Conservation (phyloP, 306 rosid species). For the Pterocarpus santalinus region DNA sequence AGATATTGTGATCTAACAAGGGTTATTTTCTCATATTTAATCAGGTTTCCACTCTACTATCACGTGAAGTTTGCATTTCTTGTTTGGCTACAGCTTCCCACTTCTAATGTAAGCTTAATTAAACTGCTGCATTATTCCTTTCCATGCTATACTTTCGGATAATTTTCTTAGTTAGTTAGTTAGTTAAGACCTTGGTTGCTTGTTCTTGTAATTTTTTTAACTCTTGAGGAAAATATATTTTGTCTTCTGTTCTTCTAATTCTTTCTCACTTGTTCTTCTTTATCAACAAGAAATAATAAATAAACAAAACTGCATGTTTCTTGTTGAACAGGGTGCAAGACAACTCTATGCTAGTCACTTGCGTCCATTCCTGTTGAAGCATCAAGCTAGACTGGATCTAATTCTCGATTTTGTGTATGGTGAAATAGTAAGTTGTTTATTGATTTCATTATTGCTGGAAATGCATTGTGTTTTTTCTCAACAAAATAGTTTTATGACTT, state of each 20-base stretch:
- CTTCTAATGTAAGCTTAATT: constrained; percentile 56
- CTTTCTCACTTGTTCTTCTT: neutral
- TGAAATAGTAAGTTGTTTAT: constrained; percentile 53
- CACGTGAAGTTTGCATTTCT: constrained; percentile 73
- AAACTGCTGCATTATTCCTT: constrained; percentile 7
- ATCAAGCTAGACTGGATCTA: constrained; percentile 64
- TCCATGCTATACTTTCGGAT: constrained; percentile 20
- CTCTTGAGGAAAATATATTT: neutral
- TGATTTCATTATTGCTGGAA: neutral
- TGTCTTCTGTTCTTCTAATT: neutral
- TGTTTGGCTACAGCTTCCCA: constrained; percentile 74
- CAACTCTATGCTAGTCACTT: constrained; percentile 57
- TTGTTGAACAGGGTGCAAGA: constrained; percentile 61
- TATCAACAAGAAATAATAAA: neutral
- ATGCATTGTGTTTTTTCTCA: neutral
- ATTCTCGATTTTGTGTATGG: constrained; percentile 48
- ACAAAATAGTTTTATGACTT: neutral
- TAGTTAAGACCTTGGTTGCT: neutral
- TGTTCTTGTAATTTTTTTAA: neutral
- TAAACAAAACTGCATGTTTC: neutral
- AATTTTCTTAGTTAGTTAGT: neutral
- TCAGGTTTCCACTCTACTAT: constrained; percentile 70
- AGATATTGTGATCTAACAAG: constrained; percentile 44
- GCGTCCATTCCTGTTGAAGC: constrained; percentile 66
- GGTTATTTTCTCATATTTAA: neutral